Percentiles rank a stretch among this genome's conserved stretches.
Evolutionary conservation across 768 basidiomycete genomes (phyloP).

Genomic region (Lyophyllum semitale): DNA sequence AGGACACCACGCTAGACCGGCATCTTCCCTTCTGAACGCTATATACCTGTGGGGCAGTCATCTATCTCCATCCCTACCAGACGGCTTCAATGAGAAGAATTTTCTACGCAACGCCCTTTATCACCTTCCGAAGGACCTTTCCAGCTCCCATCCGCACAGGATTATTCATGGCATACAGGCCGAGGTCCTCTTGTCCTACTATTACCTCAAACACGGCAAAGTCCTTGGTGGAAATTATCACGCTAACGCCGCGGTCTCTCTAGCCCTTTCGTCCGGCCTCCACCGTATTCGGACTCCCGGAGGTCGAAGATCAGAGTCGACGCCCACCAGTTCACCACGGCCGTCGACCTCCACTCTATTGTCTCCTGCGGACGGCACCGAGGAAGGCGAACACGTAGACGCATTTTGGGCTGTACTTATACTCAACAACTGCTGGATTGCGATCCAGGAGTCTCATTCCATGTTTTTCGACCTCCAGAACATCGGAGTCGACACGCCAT

Average conservation of each 20-base stretch:
- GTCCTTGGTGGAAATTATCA: slow-evolving; percentile 51
- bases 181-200: slow-evolving; percentile 54
- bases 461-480: slow-evolving; percentile 40
- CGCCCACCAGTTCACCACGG: slow-evolving; percentile 2
- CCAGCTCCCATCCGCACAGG: slow-evolving; percentile 38
- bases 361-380: slow-evolving; percentile 19
- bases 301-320: neutral
- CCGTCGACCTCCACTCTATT: slow-evolving; percentile 29
- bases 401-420: slow-evolving; percentile 37
- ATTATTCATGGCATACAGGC: slow-evolving; percentile 48
- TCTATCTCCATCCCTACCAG: slow-evolving; percentile 25
- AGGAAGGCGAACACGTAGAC: slow-evolving; percentile 33
- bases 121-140: slow-evolving; percentile 36
- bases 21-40: slow-evolving; percentile 37
- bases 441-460: slow-evolving; percentile 42
- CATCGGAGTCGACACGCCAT: slow-evolving; percentile 34
- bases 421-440: slow-evolving; percentile 49
- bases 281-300: slow-evolving; percentile 30
- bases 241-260: slow-evolving; percentile 44
- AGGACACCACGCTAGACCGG: slow-evolving; percentile 32
- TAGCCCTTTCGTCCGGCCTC: slow-evolving; percentile 38
- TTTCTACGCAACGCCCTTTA: slow-evolving; percentile 40
- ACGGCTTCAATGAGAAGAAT: slow-evolving; percentile 29
- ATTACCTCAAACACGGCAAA: slow-evolving; percentile 49
- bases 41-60: slow-evolving; percentile 40